Evolutionary conservation across 441 rosid genomes (phyloP).

Genomic region (Croton laevigatus): DNA sequence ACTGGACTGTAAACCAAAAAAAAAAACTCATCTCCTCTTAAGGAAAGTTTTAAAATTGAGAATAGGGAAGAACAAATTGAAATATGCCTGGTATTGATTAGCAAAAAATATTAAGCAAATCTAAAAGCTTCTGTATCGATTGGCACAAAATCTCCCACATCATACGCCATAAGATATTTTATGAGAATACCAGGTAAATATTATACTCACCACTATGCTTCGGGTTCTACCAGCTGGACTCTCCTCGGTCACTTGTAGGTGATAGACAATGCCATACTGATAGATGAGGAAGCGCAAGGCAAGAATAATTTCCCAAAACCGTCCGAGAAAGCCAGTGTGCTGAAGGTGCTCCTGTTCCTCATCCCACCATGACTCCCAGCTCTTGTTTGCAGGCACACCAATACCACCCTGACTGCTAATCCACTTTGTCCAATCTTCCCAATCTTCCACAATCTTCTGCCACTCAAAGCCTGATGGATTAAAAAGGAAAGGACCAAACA

Average conservation of each 20-base stretch:
- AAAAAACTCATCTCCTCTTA: too few species aligned
- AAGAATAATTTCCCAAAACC: conserved; percentile 73
- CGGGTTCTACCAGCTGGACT: conserved; percentile 53
- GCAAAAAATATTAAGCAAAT: not conserved
- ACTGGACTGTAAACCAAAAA: too few species aligned
- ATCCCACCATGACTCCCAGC: conserved; percentile 99
- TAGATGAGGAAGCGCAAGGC: conserved; percentile 67
- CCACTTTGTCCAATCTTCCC: conserved; percentile 97
- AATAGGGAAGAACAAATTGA: not conserved
- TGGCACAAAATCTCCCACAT: too few species aligned
- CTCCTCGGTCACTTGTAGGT: conserved; percentile 51
- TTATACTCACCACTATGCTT: conserved; percentile 61
- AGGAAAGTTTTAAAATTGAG: not conserved
- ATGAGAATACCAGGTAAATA: not conserved
- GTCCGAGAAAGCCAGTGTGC: conserved; percentile 65
- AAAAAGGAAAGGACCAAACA: conserved; percentile 84
- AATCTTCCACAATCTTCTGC: conserved; percentile 96
- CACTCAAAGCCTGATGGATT: conserved; percentile 93
- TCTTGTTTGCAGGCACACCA: conserved; percentile 86
- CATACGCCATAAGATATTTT: conserved; percentile 8
- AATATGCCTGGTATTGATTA: not conserved
- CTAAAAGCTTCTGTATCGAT: too few species aligned
- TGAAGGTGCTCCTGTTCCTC: conserved; percentile 89
- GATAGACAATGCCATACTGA: conserved; percentile 91
- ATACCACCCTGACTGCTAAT: conserved; percentile 87